Base-by-base conservation (phyloP, 805 yeast genomes). In the Saccharomycopsis microspora region DNA sequence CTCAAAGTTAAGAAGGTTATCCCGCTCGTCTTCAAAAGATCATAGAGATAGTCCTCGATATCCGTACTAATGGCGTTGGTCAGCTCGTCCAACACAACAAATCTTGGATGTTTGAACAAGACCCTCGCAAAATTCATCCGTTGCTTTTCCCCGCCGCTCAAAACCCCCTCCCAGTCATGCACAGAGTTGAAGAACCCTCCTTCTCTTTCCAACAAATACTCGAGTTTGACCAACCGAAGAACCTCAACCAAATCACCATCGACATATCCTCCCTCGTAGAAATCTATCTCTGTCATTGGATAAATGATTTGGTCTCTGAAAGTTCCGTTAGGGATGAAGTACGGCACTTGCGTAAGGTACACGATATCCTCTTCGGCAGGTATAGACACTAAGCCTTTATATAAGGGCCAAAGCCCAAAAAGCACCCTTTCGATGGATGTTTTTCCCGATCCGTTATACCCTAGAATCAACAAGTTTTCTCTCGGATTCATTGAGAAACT, bases 81-180 rank as follows among this genome's bases (percentile, higher is more conserved):
- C n/a, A 94, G 85, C 64, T 88, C 97, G 64, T 88, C 97, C 52
- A 88, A 71, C 3, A 88, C 77, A 3, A 88, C 87, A 62, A 85
- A 85, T 60, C 75, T 74, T 43, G 95, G 95, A 46, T 75, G 75
- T 60, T 83, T 85, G 66, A 82, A 86, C 55, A 88, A 66, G 3
- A 88, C 75, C 56, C 96, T 72, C 0, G 97, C 96, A 67, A 88
- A 84, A 62, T 86, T 78, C 62, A 88, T 74, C 60, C 95, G 77
- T 68, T 88, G 97, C 64, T 86, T 82, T 62, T 88, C 97, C 49
- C 97, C 97, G n/a, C 97, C 97, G 64, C 93, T 82, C 54, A 88
- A 72, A n/a, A 88, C 82, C 60, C 84, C 94, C 58, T 81, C 81
- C 96, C 96, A 88, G 55, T 80, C 86, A 50, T 81, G 72, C 7